phyloP scores from a whole-genome alignment of 2,329 filamentous ascomycete species.

The Dissoconium aciculare region DNA sequence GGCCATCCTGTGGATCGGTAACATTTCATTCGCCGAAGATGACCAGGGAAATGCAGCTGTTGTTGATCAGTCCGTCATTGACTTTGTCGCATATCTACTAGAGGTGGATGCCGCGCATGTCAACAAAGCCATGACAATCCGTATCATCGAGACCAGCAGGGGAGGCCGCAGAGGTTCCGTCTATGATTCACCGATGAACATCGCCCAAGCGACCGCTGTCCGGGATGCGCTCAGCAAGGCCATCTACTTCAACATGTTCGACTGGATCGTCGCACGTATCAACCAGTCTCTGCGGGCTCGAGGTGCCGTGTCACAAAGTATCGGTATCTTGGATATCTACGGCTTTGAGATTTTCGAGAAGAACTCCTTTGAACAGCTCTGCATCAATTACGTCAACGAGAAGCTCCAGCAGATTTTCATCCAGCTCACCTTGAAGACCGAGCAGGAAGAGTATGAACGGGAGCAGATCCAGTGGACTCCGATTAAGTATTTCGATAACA shows the following conservation, averaged over 20 bases:
- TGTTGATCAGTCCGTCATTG: conserved; percentile 75
- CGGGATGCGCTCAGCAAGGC: conserved; percentile 84
- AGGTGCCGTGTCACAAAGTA: conserved; percentile 55
- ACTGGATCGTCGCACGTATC: conserved; percentile 92
- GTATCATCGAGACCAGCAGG: conserved; percentile 60
- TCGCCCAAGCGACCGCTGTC: conserved; percentile 69
- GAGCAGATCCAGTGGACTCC: conserved; percentile 98
- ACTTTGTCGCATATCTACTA: conserved; percentile 85
- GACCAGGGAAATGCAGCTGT: conserved; percentile 80
- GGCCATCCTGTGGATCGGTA: conserved; percentile 84
- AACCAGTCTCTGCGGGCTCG: conserved; percentile 75
- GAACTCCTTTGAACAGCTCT: conserved; percentile 97
- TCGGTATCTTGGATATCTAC: conserved; percentile 97
- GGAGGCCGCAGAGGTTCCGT: conserved; percentile 51
- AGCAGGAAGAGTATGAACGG: conserved; percentile 91
- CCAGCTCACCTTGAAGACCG: conserved; percentile 85
- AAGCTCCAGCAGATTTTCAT: conserved; percentile 99
- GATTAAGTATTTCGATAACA: conserved; percentile 99
- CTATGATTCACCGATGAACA: conserved; percentile 68
- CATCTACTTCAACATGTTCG: conserved; percentile 95
- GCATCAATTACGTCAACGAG: conserved; percentile 99
- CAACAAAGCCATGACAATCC: conserved; percentile 74
- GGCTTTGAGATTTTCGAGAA: conserved; percentile 99
- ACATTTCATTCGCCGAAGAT: conserved; percentile 80
- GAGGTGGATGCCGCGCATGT: conserved; percentile 72